Base-by-base conservation (phyloP, 2,329 filamentous ascomycete species). In the Remersonia thermophila region DNA sequence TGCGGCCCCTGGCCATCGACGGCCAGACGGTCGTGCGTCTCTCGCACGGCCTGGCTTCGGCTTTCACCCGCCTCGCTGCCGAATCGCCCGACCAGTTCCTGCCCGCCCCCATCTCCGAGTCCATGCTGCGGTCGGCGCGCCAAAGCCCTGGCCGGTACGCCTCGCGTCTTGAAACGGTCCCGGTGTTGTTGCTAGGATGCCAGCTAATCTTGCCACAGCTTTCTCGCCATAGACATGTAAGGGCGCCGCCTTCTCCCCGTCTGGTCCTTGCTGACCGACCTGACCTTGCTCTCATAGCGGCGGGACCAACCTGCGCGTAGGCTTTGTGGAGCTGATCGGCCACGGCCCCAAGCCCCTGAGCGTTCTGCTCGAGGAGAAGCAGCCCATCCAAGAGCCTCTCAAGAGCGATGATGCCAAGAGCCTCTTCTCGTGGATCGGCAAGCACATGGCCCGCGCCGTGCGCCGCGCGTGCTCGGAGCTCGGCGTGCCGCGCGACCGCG, bases 381-480 rank as follows among this genome's bases (percentile, higher is more conserved):
- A 81, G 80, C 73, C 80, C 7, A 87, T 87, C 47, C 71, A 70
- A 32, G 74, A 85, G 29, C 72, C 79, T 37, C 58, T 86, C 43
- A 85, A 85, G 52, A 73, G 71, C 55, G 75, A 85, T 47, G 78
- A 86, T 44, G 74, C 80, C 1, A 76, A 84, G 38, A 75, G 77
- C 39, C 62, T 89, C 2, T 91, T 91, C 55, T 59, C 68, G n/a
- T 91, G 83, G 83, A 83, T 91, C 46, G 83, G 83, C 17, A 65
- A 71, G 47, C 82, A 79, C 50, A 83, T 91, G 47, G 80, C 80
- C 11, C 67, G 80, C 41, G 80, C 87, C 3, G 76, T 89, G 12
- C 62, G 60, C 23, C 69, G 77, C 42, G 75, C 70, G 7, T 64
- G 67, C 41, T 49, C 61, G 4, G 48, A 51, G 11, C 60, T 67